phyloP scores from a whole-genome alignment of 371 early-diverging fungal genomes.

The Mortierella sp. region DNA sequence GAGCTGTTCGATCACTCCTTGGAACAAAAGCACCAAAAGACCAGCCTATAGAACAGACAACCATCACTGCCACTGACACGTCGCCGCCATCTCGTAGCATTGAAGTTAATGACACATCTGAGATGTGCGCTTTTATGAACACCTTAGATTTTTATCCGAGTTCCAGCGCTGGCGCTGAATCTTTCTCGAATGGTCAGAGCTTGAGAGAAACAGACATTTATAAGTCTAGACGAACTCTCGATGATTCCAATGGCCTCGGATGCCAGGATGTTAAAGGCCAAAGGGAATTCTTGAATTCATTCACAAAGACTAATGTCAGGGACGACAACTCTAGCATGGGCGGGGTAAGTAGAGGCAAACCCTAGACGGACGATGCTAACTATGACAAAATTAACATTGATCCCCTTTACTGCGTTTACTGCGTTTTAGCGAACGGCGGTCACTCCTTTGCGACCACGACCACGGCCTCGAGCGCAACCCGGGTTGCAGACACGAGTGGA shows the following conservation, averaged over 20 bases:
- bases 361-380: too few relatives aligned
- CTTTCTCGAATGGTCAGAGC: neutral
- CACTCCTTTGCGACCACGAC: neutral
- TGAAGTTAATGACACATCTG: neutral
- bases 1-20: neutral
- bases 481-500: neutral
- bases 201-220: neutral
- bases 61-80: neutral
- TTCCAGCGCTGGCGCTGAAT: neutral
- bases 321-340: too few relatives aligned
- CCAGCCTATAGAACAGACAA: neutral
- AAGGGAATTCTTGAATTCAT: too few relatives aligned
- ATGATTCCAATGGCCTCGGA: neutral
- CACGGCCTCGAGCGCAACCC: neutral
- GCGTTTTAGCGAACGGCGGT: neutral
- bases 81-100: neutral
- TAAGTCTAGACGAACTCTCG: neutral
- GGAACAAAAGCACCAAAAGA: neutral
- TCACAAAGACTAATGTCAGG: too few relatives aligned
- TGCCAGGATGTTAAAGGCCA: too few relatives aligned
- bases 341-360: too few relatives aligned
- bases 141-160: neutral
- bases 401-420: too few relatives aligned
- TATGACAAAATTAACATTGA: too few relatives aligned
- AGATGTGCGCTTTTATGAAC: neutral